Base-by-base conservation (phyloP, 192 early-diverging fungal genomes). In the Diversispora eburnea region DNA sequence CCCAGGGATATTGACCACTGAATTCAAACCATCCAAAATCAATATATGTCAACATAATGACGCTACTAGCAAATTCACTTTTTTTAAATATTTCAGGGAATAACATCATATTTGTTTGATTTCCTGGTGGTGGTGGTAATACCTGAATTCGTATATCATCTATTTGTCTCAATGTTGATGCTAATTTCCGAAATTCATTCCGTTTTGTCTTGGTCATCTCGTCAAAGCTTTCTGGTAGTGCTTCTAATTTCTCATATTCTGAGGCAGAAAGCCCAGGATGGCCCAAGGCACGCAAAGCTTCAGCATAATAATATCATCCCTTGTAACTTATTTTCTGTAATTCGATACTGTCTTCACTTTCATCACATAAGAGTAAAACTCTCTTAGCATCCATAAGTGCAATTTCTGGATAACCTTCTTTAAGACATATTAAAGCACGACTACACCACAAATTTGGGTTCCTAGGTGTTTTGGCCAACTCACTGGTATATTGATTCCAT, bases 361-460 rank as follows among this genome's bases (percentile, higher is more conserved):
- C 58, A 67, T 67, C 48, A 67, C 65, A 67, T 67, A 67, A 67
- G 8, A 22, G 4, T 1, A 67, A 48, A 67, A 67, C 65, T 51
- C 65, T 67, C 13, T 51, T 22, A 47, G 65, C 22, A 51, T 67
- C 65, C 46, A 67, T 67, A 12, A 67, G 9, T 5, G 65, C 65
- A 39, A 49, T 45, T 67, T 67, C 65, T 13, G 65, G 65, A 67
- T 48, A 67, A 48, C 65, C 65, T 48, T 45, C 65, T 39, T 67
- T 67, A 12, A 67, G 46, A 7, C 65, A 67, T 15, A 47, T 25
- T 25, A 67, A 67, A 67, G 65, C 45, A 33, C 65, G 47, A 49
- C 49, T 47, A 25, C 45, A 67, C 65, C 65, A 67, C 19, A 67
- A 67, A 47, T 22, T 25, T 22, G 65, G 65, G 49, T 67, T 22